Percentiles rank a stretch among this genome's conserved stretches.
phyloP scores from a whole-genome alignment of 2,329 filamentous ascomycete genomes.

The Clonostachys sp. region DNA sequence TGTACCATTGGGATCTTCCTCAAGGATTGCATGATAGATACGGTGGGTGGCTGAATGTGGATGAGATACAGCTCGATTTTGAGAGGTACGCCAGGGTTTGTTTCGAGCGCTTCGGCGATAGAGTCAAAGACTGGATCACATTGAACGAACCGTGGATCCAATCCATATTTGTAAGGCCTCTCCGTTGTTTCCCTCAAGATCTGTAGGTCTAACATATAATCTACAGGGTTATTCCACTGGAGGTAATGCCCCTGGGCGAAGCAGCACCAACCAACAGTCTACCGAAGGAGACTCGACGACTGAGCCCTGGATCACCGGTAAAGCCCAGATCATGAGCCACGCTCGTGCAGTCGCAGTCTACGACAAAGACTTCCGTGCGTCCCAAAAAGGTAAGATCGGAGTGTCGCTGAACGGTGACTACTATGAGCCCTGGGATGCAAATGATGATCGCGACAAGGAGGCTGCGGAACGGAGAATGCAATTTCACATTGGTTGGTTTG shows the following conservation, averaged over 20 bases:
- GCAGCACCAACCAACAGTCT: conserved; percentile 14
- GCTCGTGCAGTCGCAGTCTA: conserved; percentile 22
- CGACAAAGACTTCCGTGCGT: conserved; percentile 18
- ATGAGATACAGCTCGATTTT: conserved; percentile 24
- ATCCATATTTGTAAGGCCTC: conserved; percentile 20
- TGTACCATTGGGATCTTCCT: conserved; percentile 59
- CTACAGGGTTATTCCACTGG: conserved; percentile 23
- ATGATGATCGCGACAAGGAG: conserved; percentile 13
- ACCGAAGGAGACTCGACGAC: conserved; percentile 23
- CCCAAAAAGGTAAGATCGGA: conserved; percentile 22
- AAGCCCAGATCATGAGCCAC: conserved; percentile 27
- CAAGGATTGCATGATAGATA: conserved; percentile 27
- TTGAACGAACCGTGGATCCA: conserved; percentile 32
- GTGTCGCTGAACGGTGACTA: conserved; percentile 30
- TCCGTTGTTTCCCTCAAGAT: background rate
- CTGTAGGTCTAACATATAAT: background rate
- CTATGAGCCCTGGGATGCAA: conserved; percentile 26
- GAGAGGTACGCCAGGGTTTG: conserved; percentile 27
- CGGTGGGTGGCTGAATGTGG: conserved; percentile 23
- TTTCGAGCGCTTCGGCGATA: conserved; percentile 32
- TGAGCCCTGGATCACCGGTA: conserved; percentile 27
- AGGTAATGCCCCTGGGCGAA: conserved; percentile 23
- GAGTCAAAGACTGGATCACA: conserved; percentile 31
- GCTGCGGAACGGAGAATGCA: conserved; percentile 26
- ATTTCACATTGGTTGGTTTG: conserved; percentile 33